Evolutionary conservation across 495 filamentous ascomycete genomes (phyloP).

Genomic region (Penicillium egyptiacum): DNA sequence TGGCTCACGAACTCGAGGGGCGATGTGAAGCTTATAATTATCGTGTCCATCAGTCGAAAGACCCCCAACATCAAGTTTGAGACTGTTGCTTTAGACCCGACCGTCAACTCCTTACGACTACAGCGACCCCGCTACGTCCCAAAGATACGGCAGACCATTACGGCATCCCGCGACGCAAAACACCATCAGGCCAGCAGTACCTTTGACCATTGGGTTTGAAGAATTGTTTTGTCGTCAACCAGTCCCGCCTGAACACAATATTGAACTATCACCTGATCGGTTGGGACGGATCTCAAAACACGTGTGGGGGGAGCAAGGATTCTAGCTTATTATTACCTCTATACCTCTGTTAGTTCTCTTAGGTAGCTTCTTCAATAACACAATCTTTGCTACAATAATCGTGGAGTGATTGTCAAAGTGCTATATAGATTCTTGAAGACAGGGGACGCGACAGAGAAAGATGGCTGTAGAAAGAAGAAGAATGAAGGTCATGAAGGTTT

Average conservation of each 20-base stretch:
- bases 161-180: not conserved
- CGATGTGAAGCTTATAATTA: conserved; percentile 1
- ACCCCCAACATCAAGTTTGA: not conserved
- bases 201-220: not conserved
- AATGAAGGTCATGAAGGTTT: no score
- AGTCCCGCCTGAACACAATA: not conserved
- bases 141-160: not conserved
- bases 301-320: not conserved
- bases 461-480: no score
- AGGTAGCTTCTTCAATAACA: not conserved
- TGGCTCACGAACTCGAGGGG: not conserved
- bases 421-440: no score
- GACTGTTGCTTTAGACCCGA: not conserved
- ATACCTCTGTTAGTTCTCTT: not conserved
- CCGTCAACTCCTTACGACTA: not conserved
- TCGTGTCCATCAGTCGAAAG: not conserved
- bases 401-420: no score
- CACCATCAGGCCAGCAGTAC: not conserved
- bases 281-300: not conserved
- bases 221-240: not conserved
- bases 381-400: not conserved
- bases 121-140: not conserved
- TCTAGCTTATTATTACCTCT: not conserved
- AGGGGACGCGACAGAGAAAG: no score
- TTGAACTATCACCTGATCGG: not conserved